Evolutionary conservation across 139 green algal species (phyloP).

Genomic region (Zygnema cylindricum): DNA sequence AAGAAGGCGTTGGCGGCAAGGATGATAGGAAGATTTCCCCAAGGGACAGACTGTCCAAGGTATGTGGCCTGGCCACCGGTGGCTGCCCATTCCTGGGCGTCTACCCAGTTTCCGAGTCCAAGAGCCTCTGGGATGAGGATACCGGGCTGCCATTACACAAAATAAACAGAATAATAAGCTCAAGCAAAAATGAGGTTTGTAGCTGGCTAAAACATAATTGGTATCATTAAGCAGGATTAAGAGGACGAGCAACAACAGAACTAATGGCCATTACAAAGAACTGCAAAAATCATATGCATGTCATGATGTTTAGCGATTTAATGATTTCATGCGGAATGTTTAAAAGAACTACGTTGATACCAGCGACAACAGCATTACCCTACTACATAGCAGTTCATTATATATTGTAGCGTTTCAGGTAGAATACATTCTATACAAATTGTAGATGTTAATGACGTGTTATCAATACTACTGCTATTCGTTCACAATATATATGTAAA

Average conservation of each 20-base stretch:
- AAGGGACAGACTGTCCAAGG: slow-evolving; percentile 40
- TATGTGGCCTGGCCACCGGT: slow-evolving; percentile 45
- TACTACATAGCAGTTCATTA: not conserved
- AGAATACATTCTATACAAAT: not conserved
- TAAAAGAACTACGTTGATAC: no score
- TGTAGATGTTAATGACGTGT: not conserved
- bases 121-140: slow-evolving; percentile 55
- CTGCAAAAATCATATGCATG: no score
- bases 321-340: no score
- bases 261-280: no score
- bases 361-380: no score
- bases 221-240: no score
- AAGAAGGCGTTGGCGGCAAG: slow-evolving; percentile 8
- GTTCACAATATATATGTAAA: no score
- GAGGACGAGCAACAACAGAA: no score
- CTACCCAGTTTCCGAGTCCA: slow-evolving; percentile 48
- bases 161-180: slow-evolving; percentile 9
- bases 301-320: no score
- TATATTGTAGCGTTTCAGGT: not conserved
- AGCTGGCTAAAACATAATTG: no score
- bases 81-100: slow-evolving; percentile 45
- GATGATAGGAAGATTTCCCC: slow-evolving; percentile 53
- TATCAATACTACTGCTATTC: not conserved
- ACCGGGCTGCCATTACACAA: slow-evolving; percentile 21
- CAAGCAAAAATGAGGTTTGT: not conserved